Conservation (phyloP, 2,329 filamentous ascomycete genomes). For the Juglanconis sp. region DNA sequence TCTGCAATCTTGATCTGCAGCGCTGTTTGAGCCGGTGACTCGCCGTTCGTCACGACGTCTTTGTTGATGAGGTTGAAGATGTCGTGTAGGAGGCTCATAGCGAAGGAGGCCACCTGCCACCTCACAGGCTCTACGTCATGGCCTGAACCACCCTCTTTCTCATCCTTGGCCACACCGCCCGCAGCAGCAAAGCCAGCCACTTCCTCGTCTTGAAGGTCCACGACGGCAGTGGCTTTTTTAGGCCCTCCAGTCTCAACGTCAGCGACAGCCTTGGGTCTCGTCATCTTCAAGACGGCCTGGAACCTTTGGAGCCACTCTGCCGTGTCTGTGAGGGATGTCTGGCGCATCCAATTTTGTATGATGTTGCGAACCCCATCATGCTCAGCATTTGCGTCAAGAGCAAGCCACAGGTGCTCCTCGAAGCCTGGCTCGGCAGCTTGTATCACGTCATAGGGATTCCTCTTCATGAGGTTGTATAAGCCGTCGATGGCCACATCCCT, state of each 20-base stretch:
- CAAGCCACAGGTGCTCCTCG: constrained; percentile 89
- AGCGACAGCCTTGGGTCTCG: constrained; percentile 63
- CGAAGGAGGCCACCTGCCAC: constrained; percentile 95
- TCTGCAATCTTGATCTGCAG: constrained; percentile 84
- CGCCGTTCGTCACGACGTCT: constrained; percentile 73
- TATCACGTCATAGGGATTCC: constrained; percentile 80
- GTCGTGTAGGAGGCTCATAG: constrained; percentile 83
- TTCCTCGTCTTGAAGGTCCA: constrained; percentile 94
- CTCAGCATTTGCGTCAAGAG: constrained; percentile 72
- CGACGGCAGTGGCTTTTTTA: constrained; percentile 48
- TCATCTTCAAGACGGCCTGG: constrained; percentile 86
- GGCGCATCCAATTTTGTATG: constrained; percentile 87
- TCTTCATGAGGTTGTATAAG: constrained; percentile 91
- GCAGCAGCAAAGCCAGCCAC: constrained; percentile 91
- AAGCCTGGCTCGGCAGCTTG: constrained; percentile 71
- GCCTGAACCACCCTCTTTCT: constrained; percentile 46
- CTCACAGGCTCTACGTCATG: constrained; percentile 81
- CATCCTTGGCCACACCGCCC: constrained; percentile 57
- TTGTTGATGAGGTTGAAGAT: constrained; percentile 76
- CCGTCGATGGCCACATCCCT: constrained; percentile 81
- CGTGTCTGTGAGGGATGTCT: constrained; percentile 79
- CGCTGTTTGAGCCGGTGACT: constrained; percentile 72
- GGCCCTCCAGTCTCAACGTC: constrained; percentile 36
- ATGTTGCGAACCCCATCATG: constrained; percentile 83
- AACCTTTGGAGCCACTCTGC: constrained; percentile 84